A percentile compares a stretch with the other conserved stretches of the same genome.
Conservation (phyloP, 306 rosid species). For the Crotalaria pallida region DNA sequence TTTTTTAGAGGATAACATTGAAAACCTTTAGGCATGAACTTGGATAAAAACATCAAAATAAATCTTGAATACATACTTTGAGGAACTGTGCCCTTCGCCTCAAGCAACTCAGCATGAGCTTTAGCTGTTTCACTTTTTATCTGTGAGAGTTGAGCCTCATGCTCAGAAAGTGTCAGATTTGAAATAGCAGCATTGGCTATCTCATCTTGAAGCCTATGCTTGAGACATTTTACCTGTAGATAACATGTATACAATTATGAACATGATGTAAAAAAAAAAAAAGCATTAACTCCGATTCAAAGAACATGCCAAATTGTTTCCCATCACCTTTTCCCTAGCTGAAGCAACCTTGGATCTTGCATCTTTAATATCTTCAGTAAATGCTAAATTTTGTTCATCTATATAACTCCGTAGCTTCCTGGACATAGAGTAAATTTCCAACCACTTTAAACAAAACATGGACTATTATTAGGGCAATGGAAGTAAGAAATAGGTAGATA, state of each 20-base stretch:
- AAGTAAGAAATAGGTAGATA: background rate
- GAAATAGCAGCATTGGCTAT: constrained; percentile 31
- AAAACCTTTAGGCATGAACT: background rate
- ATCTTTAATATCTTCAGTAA: constrained; percentile 5
- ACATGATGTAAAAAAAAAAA: background rate
- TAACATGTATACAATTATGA: background rate
- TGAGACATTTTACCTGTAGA: constrained; percentile 26
- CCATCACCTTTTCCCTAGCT: constrained; percentile 34
- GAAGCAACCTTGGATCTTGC: constrained; percentile 26
- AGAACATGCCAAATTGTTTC: background rate
- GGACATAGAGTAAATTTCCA: background rate
- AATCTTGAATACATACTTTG: constrained; percentile 37
- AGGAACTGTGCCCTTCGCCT: constrained; percentile 33
- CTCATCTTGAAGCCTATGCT: constrained; percentile 26
- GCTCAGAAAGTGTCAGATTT: constrained; percentile 18
- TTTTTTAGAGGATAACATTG: background rate
- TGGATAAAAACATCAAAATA: background rate
- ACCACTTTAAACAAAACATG: constrained; percentile 15
- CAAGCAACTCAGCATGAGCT: constrained; percentile 50
- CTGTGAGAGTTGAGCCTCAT: constrained; percentile 25
- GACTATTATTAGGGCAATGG: background rate
- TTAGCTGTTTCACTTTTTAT: constrained; percentile 47
- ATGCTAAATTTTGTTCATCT: constrained; percentile 19
- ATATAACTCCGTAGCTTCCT: constrained; percentile 34
- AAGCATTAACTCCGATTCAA: background rate